Conservation (phyloP, 2,329 filamentous ascomycete species). For the Amauroascus niger region DNA sequence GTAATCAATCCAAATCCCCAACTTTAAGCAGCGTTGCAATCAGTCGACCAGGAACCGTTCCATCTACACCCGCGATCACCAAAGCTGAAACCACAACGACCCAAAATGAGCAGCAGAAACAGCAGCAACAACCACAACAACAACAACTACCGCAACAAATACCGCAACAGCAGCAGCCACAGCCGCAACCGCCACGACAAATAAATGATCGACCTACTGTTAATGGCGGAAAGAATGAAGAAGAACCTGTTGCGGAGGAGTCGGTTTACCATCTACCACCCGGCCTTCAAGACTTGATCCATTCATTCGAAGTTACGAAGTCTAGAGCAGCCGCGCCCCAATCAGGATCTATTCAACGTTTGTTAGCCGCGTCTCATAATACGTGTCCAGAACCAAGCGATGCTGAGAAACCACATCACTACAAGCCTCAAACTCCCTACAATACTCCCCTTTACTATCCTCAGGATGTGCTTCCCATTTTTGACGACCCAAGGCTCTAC, state of each 20-base stretch:
- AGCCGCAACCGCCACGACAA: too few relatives aligned
- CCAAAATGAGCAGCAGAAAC: slow-evolving; percentile 20
- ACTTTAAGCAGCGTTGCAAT: slow-evolving; percentile 39
- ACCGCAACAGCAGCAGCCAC: slow-evolving; percentile 44
- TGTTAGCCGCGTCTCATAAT: slow-evolving; percentile 65
- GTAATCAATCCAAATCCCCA: slow-evolving; percentile 44
- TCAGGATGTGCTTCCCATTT: slow-evolving; percentile 80
- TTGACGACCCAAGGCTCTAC: slow-evolving; percentile 84
- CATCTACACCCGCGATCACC: slow-evolving; percentile 40
- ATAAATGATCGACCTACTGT: slow-evolving; percentile 25
- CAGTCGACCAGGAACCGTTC: slow-evolving; percentile 31
- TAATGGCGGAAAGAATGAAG: slow-evolving; percentile 46
- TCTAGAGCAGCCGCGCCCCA: slow-evolving; percentile 53
- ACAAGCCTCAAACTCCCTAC: slow-evolving; percentile 72
- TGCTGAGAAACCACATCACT: slow-evolving; percentile 70
- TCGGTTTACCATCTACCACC: slow-evolving; percentile 88
- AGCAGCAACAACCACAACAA: slow-evolving; percentile 46
- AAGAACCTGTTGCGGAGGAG: slow-evolving; percentile 53
- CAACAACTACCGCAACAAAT: slow-evolving; percentile 22
- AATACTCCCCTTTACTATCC: slow-evolving; percentile 77
- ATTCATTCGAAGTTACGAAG: slow-evolving; percentile 79
- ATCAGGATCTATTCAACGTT: slow-evolving; percentile 58
- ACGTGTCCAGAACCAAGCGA: slow-evolving; percentile 67
- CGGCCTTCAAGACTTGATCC: slow-evolving; percentile 77
- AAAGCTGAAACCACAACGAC: slow-evolving; percentile 37